Evolutionary conservation across 2,329 filamentous ascomycete species (phyloP).

Genomic region (Calonectria leucothoes): DNA sequence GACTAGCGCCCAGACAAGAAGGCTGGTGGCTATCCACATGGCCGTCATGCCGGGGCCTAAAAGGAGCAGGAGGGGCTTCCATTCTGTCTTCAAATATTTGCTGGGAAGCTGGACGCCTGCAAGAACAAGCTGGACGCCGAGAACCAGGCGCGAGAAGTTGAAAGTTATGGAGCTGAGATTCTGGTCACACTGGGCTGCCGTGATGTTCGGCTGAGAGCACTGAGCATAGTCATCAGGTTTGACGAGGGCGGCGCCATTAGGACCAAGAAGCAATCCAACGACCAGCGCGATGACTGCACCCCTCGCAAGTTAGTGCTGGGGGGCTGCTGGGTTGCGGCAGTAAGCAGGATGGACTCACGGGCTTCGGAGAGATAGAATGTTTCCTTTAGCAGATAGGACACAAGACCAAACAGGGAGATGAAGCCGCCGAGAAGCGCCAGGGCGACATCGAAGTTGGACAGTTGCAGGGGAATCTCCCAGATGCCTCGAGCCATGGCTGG

Average conservation of each 20-base stretch:
- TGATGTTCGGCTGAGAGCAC: constrained; percentile 36
- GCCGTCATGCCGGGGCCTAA: constrained; percentile 85
- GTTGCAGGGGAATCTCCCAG: constrained; percentile 59
- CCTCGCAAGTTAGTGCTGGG: not conserved
- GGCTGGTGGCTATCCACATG: constrained; percentile 87
- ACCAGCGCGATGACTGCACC: constrained; percentile 83
- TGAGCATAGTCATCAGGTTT: constrained; percentile 80
- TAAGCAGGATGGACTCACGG: constrained; percentile 64
- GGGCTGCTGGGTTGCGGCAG: too few species aligned
- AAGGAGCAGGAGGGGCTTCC: constrained; percentile 80
- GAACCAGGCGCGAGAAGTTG: constrained; percentile 86
- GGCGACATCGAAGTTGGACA: constrained; percentile 87
- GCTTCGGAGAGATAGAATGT: constrained; percentile 92
- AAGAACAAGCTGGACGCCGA: constrained; percentile 90
- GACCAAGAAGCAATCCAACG: constrained; percentile 82
- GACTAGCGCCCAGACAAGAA: constrained; percentile 82
- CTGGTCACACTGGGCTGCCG: constrained; percentile 48
- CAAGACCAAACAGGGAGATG: constrained; percentile 86
- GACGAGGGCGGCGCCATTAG: constrained; percentile 80
- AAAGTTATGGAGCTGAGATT: constrained; percentile 80
- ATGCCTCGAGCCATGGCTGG: constrained; percentile 35
- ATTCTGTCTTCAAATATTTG: constrained; percentile 82
- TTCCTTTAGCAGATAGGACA: constrained; percentile 91
- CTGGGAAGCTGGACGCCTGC: constrained; percentile 89
- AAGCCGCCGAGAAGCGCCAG: constrained; percentile 85